Base-by-base conservation (phyloP, 768 basidiomycete genomes). In the Goffeauzyma gilvescens region DNA sequence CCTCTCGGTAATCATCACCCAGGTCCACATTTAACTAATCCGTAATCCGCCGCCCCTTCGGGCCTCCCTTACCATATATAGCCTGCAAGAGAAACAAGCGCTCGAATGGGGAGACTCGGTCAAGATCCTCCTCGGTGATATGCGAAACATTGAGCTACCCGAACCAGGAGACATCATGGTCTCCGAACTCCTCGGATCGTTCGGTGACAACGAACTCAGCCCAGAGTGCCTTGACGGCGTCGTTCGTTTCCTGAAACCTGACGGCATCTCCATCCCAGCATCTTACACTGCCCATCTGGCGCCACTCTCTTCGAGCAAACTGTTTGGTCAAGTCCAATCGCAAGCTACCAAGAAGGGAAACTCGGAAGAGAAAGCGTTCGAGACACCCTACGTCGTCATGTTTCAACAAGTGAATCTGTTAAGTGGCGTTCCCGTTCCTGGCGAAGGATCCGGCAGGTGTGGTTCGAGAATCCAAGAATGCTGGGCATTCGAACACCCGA, bases 381-480 rank as follows among this genome's bases (percentile, higher is more conserved):
- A 98, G 65, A 95, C 87, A 24, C 90, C 93, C 1, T 96, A 96
- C 54, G 93, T 98, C 14, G 93, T 96, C 48, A 90, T 96, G 89
- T 85, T 98, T 62, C 79, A 84, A 56, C 82, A 85, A 7, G 81
- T 85, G 48, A 89, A 86, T 50, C 72, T 87, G 45, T 69, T 98
- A 31, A 84, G 81, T 44, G 86, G 78, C 6, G 38, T 44, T 13
- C 41, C 42, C 2, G 72, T 74, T 31, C 28, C 36, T 6, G 25
- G 22, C 6, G 32, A 27, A 23, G 52, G 68, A 26, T 57, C 51
- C 26, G 75, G 74, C 14, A 70, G 73, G 34, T 86, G 82, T 66
- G 86, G 87, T 12, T 70, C 77, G 2, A 75, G 75, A 50, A 71
- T 93, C 26, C 93, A 96, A 62, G 81, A 86, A 54, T 96, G 90